phyloP scores from a whole-genome alignment of 768 basidiomycete species.

The Hortiboletus campestris region DNA sequence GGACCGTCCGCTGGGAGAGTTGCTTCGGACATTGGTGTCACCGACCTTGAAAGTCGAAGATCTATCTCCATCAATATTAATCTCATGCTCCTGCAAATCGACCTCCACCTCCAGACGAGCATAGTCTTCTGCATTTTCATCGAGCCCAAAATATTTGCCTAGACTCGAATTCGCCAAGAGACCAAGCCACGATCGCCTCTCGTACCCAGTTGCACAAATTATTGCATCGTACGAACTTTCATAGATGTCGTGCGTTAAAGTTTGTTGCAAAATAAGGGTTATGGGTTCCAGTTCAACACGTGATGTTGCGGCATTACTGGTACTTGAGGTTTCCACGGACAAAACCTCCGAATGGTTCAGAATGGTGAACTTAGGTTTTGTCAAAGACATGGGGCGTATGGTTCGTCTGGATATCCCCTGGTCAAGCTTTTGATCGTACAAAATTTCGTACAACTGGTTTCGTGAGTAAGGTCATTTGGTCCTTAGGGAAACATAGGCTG shows the following conservation, averaged over 20 bases:
- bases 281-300: conserved; percentile 1
- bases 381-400: conserved; percentile 3
- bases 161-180: conserved; percentile 41
- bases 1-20: not conserved
- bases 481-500: not conserved
- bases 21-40: not conserved
- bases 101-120: conserved; percentile 10
- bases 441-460: conserved; percentile 45
- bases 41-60: conserved; percentile 4
- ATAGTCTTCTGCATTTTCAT: conserved; percentile 1
- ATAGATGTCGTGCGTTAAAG: conserved; percentile 33
- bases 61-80: not conserved
- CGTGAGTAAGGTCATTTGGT: not conserved
- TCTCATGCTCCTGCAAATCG: not conserved
- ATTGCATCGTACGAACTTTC: conserved; percentile 44
- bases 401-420: conserved; percentile 39
- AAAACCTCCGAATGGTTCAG: conserved; percentile 37
- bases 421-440: conserved; percentile 51
- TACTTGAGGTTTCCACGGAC: conserved; percentile 24
- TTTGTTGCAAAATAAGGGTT: conserved; percentile 36
- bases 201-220: conserved; percentile 55
- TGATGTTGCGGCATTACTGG: not conserved
- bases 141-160: conserved; percentile 38
- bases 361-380: conserved; percentile 36
- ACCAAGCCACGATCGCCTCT: conserved; percentile 45